These are phyloP conservation scores for Pseudoscleropodium purum DNA, from an alignment of 225 moss, liverwort and hornwort genomes.

Conservation along the genomic window DNA sequence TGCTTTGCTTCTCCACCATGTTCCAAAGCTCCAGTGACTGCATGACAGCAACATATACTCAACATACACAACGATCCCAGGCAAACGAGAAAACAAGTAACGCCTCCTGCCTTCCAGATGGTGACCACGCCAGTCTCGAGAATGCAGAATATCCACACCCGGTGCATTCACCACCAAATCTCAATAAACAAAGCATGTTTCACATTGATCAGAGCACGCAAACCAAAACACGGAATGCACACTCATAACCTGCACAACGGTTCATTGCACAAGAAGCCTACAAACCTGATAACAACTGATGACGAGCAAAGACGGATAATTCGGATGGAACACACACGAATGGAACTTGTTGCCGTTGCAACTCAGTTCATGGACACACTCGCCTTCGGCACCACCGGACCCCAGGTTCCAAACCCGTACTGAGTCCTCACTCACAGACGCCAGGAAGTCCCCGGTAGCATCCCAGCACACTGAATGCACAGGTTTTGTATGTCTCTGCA, in stretches of 20 bases:
- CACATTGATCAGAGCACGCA: background rate
- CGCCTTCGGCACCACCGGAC: conserved; percentile 71
- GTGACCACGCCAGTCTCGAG: background rate
- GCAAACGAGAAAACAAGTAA: background rate
- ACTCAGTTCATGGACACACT: conserved; percentile 96
- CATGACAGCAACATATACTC: background rate
- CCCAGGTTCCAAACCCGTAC: conserved; percentile 99
- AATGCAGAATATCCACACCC: background rate
- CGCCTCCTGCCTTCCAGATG: background rate
- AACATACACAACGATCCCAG: background rate
- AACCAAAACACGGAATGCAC: background rate
- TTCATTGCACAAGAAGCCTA: background rate
- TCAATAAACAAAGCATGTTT: background rate
- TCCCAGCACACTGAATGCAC: conserved; percentile 99
- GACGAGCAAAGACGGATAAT: conserved; percentile 90
- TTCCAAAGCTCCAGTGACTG: conserved; percentile 99
- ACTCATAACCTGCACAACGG: background rate
- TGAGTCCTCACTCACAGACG: conserved; percentile 97
- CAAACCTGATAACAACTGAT: conserved; percentile 98
- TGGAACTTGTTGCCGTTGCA: conserved; percentile 99
- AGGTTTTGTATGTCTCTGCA: conserved; percentile 98
- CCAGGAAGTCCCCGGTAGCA: conserved; percentile 88
- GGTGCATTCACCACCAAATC: background rate
- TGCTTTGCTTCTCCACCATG: conserved; percentile 99
- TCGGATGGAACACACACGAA: conserved; percentile 98